phyloP scores from a whole-genome alignment of 768 basidiomycete species.

The Lactarius deliciosus region DNA sequence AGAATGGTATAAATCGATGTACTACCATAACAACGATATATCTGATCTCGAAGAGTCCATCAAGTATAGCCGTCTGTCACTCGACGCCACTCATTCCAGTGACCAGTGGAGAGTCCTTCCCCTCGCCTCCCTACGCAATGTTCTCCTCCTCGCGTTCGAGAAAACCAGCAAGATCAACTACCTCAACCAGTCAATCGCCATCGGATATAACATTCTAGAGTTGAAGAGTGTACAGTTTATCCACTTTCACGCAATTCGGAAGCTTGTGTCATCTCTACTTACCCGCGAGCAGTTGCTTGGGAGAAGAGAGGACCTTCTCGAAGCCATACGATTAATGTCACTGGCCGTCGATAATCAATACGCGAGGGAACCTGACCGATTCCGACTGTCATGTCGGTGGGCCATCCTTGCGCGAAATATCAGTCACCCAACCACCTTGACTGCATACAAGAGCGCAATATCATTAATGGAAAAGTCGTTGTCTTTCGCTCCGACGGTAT shows the following conservation, averaged over 20 bases:
- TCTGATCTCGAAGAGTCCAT: neutral
- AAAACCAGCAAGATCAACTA: neutral
- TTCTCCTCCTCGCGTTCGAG: neutral
- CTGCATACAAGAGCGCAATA: neutral
- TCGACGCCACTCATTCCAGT: neutral
- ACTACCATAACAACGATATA: neutral
- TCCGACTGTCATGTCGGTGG: neutral
- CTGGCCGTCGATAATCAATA: neutral
- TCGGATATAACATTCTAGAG: neutral
- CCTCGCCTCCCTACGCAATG: neutral
- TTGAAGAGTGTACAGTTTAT: neutral
- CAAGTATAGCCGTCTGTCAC: neutral
- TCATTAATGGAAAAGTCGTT: neutral
- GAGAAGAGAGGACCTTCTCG: neutral
- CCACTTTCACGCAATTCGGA: neutral
- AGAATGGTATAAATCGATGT: neutral
- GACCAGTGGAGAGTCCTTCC: neutral
- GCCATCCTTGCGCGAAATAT: neutral
- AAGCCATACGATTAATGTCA: neutral
- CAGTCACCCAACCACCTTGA: neutral
- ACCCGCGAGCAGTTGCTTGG: neutral
- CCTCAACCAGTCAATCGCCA: conserved; percentile 3
- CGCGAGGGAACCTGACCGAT: neutral
- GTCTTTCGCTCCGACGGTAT: neutral
- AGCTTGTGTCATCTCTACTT: neutral